A percentile compares a stretch with the other conserved stretches of the same genome.
phyloP scores from a whole-genome alignment of 139 green algal genomes.

The Asterochloris sp. region DNA sequence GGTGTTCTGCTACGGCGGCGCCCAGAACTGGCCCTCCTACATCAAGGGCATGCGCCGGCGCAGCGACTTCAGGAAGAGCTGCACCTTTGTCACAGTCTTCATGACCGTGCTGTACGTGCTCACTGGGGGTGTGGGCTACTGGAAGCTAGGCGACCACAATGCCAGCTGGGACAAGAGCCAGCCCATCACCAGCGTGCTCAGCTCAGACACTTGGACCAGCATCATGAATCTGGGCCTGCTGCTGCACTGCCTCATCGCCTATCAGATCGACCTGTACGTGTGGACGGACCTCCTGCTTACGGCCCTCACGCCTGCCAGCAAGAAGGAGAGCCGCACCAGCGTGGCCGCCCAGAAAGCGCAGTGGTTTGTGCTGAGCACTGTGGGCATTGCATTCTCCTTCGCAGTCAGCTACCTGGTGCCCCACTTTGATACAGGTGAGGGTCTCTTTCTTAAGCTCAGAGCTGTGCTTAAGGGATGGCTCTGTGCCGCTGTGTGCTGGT shows the following conservation, averaged over 20 bases:
- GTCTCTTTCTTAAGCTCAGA: not conserved
- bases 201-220: conserved; percentile 26
- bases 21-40: conserved; percentile 14
- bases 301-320: not conserved
- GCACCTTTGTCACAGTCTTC: conserved; percentile 2
- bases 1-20: not conserved
- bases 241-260: conserved; percentile 46
- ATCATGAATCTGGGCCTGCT: conserved; percentile 40
- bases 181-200: conserved; percentile 39
- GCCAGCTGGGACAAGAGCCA: conserved; percentile 26
- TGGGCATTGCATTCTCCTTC: conserved; percentile 20
- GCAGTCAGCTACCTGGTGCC: conserved; percentile 28
- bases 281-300: conserved; percentile 34
- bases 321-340: not conserved
- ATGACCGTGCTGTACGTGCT: conserved; percentile 30
- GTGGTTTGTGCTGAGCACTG: conserved; percentile 22
- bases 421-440: conserved; percentile 27
- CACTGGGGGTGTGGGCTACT: conserved; percentile 31
- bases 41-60: conserved; percentile 5
- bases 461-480: not conserved
- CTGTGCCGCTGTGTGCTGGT: no score
- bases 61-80: conserved; percentile 9
- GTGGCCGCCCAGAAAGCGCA: conserved; percentile 4
- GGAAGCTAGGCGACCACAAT: conserved; percentile 20
- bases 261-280: conserved; percentile 45